Evolutionary conservation across 176 grass and related monocot genomes (phyloP).

Genomic region (Triticum timopheevii): DNA sequence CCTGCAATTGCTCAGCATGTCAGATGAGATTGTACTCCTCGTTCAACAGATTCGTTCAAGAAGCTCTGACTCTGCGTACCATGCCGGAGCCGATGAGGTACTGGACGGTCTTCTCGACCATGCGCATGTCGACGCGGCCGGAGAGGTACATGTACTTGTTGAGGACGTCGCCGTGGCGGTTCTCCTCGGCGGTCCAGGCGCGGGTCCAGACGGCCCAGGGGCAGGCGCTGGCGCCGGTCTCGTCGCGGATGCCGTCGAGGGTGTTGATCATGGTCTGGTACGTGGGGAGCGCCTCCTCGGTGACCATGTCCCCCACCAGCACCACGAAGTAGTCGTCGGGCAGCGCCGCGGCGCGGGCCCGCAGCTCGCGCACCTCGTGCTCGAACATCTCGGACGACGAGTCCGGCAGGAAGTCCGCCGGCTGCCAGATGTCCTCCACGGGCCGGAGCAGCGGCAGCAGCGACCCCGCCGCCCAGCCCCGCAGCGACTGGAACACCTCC

Average conservation of each 20-base stretch:
- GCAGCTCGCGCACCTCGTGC: conserved; percentile 56
- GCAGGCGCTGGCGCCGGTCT: conserved; percentile 82
- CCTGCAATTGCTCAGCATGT: conserved; percentile 24
- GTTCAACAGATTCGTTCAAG: too few relatives aligned
- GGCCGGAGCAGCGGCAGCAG: conserved; percentile 88
- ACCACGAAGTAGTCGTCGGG: conserved; percentile 82
- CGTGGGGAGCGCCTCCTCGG: conserved; percentile 94
- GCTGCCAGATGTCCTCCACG: conserved; percentile 82
- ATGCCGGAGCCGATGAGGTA: conserved; percentile 95
- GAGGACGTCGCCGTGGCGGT: conserved; percentile 9
- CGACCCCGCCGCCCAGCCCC: conserved; percentile 56
- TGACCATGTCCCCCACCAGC: conserved; percentile 90
- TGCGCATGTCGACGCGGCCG: conserved; percentile 86
- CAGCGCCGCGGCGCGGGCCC: conserved; percentile 53
- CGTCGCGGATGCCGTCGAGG: conserved; percentile 82
- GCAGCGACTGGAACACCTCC: conserved; percentile 78
- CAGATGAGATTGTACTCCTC: too few relatives aligned
- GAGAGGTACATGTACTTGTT: conserved; percentile 89
- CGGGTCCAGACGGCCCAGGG: conserved; percentile 96
- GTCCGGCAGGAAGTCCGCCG: conserved; percentile 79
- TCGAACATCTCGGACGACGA: conserved; percentile 63
- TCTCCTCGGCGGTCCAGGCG: neutral
- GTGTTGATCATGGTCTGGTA: conserved; percentile 99
- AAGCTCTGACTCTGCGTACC: conserved; percentile 24
- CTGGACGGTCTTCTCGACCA: conserved; percentile 90